Percentiles rank a stretch among this genome's conserved stretches.
Evolutionary conservation across 108 stramenopile genomes (phyloP).

Genomic region (Nitzschia putrida): DNA sequence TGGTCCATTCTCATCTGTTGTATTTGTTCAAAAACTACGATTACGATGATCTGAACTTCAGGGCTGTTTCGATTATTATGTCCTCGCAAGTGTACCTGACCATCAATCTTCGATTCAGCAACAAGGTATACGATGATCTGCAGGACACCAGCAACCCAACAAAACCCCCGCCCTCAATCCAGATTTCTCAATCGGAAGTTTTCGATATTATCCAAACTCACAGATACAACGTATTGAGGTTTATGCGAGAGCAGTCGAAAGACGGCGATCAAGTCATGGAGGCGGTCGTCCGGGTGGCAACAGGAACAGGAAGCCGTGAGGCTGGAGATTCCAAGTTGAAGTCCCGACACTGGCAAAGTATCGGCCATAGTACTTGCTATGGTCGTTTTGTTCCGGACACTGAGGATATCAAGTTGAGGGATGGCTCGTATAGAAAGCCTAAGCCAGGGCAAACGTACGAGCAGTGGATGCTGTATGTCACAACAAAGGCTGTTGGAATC

Average conservation of each 20-base stretch:
- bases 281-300: constrained; percentile 92
- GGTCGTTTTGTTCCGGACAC: constrained; percentile 97
- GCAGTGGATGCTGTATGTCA: constrained; percentile 96
- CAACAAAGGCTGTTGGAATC: constrained; percentile 96
- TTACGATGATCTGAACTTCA: constrained; percentile 87
- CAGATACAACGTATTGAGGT: constrained; percentile 88
- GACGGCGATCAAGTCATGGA: constrained; percentile 93
- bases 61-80: constrained; percentile 89
- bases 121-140: constrained; percentile 88
- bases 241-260: constrained; percentile 83
- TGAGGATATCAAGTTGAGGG: constrained; percentile 90
- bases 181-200: constrained; percentile 94
- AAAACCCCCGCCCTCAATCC: constrained; percentile 87
- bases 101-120: constrained; percentile 95
- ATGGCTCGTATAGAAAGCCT: constrained; percentile 83
- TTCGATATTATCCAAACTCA: constrained; percentile 93
- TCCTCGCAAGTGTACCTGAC: constrained; percentile 96
- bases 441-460: constrained; percentile 87
- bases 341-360: constrained; percentile 91
- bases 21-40: constrained; percentile 97
- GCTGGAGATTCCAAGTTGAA: constrained; percentile 66
- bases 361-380: constrained; percentile 88
- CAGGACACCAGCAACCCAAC: constrained; percentile 85
- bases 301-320: constrained; percentile 87
- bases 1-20: constrained; percentile 95